Conservation (phyloP, 73 alveolate species). For the Breviolum minutum region DNA sequence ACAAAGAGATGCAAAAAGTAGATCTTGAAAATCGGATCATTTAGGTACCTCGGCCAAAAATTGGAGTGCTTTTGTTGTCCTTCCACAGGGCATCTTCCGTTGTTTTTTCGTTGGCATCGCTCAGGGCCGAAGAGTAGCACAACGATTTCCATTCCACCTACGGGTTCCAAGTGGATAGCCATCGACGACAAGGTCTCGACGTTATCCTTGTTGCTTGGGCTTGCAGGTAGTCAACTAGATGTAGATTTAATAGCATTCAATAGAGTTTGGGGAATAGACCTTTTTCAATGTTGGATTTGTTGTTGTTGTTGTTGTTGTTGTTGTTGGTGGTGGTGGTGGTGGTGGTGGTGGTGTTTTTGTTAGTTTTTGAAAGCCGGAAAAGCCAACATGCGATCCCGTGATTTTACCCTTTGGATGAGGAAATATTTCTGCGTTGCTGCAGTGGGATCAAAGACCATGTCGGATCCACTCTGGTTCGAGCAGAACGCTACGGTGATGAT, state of each 20-base stretch:
- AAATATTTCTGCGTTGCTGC: constrained; percentile 17
- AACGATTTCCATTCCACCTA: constrained; percentile 1
- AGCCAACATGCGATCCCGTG: neutral
- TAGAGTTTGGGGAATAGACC: too few relatives aligned
- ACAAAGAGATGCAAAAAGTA: too few relatives aligned
- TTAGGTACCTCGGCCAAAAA: too few relatives aligned
- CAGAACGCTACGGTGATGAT: constrained; percentile 65
- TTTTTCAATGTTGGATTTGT: too few relatives aligned
- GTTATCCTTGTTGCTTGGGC: neutral
- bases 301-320: neutral
- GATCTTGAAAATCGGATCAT: too few relatives aligned
- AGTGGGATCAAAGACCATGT: constrained; percentile 20
- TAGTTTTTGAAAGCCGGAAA: neutral
- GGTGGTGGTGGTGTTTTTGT: neutral
- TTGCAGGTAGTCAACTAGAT: too few relatives aligned
- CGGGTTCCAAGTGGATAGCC: constrained; percentile 75
- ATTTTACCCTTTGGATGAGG: neutral
- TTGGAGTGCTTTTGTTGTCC: too few relatives aligned
- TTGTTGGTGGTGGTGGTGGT: too few relatives aligned
- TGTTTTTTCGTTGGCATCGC: too few relatives aligned
- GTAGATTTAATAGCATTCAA: too few relatives aligned
- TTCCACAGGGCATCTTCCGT: too few relatives aligned
- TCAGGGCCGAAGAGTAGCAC: too few relatives aligned
- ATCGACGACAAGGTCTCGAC: constrained; percentile 40
- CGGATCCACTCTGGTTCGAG: constrained; percentile 89